phyloP scores from a whole-genome alignment of 345 rosid species.

The Atalantia buxifolia region DNA sequence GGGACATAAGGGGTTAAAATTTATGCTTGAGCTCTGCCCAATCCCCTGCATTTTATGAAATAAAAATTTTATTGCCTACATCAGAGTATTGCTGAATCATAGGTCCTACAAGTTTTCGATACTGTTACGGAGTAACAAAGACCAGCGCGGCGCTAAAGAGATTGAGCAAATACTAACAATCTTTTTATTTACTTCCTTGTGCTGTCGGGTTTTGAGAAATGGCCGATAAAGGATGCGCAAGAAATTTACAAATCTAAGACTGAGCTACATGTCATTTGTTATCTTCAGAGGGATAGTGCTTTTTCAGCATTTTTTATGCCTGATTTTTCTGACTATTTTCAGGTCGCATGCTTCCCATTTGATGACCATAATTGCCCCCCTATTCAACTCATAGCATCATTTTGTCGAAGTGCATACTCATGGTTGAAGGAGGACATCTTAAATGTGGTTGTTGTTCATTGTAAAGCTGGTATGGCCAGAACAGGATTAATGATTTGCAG shows the following conservation, averaged over 20 bases:
- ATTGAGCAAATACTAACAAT: background rate
- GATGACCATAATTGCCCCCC: constrained; percentile 97
- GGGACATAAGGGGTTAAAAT: no score
- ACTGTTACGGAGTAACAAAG: background rate
- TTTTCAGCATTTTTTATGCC: constrained; percentile 21
- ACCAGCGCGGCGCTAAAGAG: background rate
- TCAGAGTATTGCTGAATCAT: constrained; percentile 4
- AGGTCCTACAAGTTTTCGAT: background rate
- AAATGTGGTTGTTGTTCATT: constrained; percentile 95
- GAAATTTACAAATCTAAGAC: background rate
- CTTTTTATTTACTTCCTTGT: background rate
- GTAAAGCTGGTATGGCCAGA: constrained; percentile 97
- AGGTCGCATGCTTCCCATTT: constrained; percentile 97
- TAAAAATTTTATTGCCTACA: background rate
- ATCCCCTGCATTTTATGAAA: no score
- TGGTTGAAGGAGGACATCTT: constrained; percentile 96
- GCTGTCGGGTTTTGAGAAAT: background rate
- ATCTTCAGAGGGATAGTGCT: background rate
- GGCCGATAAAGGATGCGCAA: background rate
- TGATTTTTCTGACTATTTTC: constrained; percentile 23
- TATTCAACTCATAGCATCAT: constrained; percentile 72
- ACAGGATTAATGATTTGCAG: constrained; percentile 95
- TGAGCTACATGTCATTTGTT: background rate
- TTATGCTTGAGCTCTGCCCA: no score
- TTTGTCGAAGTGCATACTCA: constrained; percentile 91